Evolutionary conservation across 257 asterid genomes (phyloP).

Genomic region (Fraxinus cuspidata): DNA sequence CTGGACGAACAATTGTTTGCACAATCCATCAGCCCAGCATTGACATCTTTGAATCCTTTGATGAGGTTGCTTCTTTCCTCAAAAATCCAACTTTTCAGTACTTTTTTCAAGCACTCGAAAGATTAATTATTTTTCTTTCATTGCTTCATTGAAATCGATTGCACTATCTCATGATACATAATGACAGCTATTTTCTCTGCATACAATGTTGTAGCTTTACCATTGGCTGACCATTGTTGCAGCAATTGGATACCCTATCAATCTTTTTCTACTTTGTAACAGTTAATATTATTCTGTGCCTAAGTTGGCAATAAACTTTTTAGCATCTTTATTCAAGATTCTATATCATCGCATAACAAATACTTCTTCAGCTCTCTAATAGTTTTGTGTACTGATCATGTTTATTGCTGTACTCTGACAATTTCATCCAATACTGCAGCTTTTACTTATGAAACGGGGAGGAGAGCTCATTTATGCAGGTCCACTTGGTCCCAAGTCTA

Average conservation of each 20-base stretch:
- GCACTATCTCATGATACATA: neutral
- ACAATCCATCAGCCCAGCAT: conserved; percentile 98
- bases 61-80: conserved; percentile 58
- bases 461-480: conserved; percentile 97
- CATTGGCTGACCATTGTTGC: neutral
- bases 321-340: conserved; percentile 10
- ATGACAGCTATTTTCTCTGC: neutral
- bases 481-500: conserved; percentile 81
- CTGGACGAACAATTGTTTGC: conserved; percentile 95
- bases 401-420: conserved; percentile 26
- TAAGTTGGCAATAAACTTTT: neutral
- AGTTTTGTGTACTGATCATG: neutral
- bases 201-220: neutral
- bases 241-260: neutral
- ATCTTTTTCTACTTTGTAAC: neutral
- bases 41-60: conserved; percentile 95
- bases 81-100: neutral
- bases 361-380: conserved; percentile 7
- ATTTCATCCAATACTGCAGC: conserved; percentile 52
- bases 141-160: neutral
- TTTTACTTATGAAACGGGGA: conserved; percentile 89
- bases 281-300: conserved; percentile 5
- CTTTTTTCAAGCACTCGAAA: neutral
- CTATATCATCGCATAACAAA: neutral
- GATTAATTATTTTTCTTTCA: neutral